Percentiles rank a stretch among this genome's conserved stretches.
Evolutionary conservation across 2,329 filamentous ascomycete genomes (phyloP).

Genomic region (Pseudopithomyces maydicus): DNA sequence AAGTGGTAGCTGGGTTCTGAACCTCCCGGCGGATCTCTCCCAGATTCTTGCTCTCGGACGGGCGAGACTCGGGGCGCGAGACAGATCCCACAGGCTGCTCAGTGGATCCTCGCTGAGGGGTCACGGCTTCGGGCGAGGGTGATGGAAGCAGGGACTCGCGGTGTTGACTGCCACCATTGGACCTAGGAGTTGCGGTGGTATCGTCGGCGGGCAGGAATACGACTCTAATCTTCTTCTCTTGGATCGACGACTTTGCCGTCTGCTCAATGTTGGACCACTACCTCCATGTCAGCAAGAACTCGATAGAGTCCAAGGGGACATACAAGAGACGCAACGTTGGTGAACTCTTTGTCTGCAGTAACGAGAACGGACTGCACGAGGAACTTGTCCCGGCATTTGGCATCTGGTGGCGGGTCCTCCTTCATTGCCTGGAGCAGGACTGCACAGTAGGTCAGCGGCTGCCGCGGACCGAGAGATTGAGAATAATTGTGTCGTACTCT

Average conservation of each 20-base stretch:
- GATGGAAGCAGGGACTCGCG: slow-evolving; percentile 53
- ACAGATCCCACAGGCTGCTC: slow-evolving; percentile 42
- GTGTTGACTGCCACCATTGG: slow-evolving; percentile 42
- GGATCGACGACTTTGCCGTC: slow-evolving; percentile 74
- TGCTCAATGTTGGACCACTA: slow-evolving; percentile 79
- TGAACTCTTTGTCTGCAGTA: slow-evolving; percentile 80
- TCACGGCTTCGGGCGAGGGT: slow-evolving; percentile 57
- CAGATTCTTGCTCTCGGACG: slow-evolving; percentile 45
- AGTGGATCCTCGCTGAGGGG: slow-evolving; percentile 47
- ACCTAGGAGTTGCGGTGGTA: slow-evolving; percentile 34
- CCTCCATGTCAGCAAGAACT: slow-evolving; percentile 16
- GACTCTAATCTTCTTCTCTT: slow-evolving; percentile 96
- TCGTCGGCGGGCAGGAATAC: slow-evolving; percentile 74
- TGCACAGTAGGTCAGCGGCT: slow-evolving; percentile 48
- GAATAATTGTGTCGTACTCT: slow-evolving; percentile 64
- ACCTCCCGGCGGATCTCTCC: slow-evolving; percentile 49
- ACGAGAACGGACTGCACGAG: slow-evolving; percentile 91
- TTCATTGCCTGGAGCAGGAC: slow-evolving; percentile 98
- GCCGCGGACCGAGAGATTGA: slow-evolving; percentile 14
- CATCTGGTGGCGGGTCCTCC: slow-evolving; percentile 82
- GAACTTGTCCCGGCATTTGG: slow-evolving; percentile 96
- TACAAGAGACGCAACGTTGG: slow-evolving; percentile 81
- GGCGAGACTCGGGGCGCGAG: slow-evolving; percentile 46
- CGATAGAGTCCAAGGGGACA: slow-evolving; percentile 2
- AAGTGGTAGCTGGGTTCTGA: slow-evolving; percentile 47